phyloP scores from a whole-genome alignment of 2,329 filamentous ascomycete genomes.

The Nigrospora oryzae region DNA sequence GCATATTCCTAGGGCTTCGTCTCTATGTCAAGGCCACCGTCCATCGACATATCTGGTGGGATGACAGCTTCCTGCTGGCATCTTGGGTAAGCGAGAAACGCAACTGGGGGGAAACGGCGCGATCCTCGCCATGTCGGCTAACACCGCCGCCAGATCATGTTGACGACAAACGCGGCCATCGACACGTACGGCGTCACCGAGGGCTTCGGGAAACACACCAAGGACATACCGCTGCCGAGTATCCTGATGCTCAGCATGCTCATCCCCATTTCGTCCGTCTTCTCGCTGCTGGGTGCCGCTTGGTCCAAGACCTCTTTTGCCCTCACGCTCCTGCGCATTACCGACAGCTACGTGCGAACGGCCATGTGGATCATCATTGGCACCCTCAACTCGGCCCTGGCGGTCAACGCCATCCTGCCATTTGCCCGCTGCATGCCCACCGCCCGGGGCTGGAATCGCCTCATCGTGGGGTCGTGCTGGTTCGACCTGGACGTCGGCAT shows the following conservation, averaged over 20 bases:
- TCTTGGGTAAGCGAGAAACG: conserved; percentile 3
- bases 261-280: background rate
- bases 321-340: conserved; percentile 22
- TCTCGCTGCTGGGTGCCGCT: conserved; percentile 18
- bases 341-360: conserved; percentile 13
- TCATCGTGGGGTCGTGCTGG: conserved; percentile 8
- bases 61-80: conserved; percentile 2
- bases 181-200: conserved; percentile 1
- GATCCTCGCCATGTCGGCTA: background rate
- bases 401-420: conserved; percentile 15
- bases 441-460: conserved; percentile 5
- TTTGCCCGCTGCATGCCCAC: conserved; percentile 9
- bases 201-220: conserved; percentile 3
- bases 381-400: conserved; percentile 16
- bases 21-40: conserved; percentile 1
- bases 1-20: conserved; percentile 1
- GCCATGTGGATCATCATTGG: conserved; percentile 23
- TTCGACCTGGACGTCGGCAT: conserved; percentile 6
- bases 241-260: background rate
- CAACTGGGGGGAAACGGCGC: background rate
- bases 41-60: conserved; percentile 3
- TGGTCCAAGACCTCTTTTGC: conserved; percentile 31
- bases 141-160: background rate
- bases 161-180: background rate
- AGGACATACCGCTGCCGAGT: background rate